Conservation (phyloP, 129 eudicot species). For the Lactuca saligna region DNA sequence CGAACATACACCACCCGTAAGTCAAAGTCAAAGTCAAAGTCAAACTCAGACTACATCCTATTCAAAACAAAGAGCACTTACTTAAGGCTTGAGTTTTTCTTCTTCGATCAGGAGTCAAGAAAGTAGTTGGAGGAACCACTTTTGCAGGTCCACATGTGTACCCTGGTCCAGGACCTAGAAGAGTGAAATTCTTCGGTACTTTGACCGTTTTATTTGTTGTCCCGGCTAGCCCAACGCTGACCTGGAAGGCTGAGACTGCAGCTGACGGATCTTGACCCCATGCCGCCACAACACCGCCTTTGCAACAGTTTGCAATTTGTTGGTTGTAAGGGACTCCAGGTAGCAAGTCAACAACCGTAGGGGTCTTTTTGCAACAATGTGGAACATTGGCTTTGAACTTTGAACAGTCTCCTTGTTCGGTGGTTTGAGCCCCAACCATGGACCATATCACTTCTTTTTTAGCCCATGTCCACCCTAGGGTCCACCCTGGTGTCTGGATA, state of each 20-base stretch:
- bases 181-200: constrained; percentile 83
- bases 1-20: constrained; percentile 5
- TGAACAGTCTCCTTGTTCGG: constrained; percentile 97
- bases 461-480: constrained; percentile 99
- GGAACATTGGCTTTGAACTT: constrained; percentile 90
- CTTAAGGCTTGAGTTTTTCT: constrained; percentile 83
- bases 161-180: constrained; percentile 93
- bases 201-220: constrained; percentile 84
- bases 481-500: constrained; percentile 87
- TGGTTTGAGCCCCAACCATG: constrained; percentile 83
- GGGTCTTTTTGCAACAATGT: constrained; percentile 86
- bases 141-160: constrained; percentile 93
- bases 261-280: constrained; percentile 84
- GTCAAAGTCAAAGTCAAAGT: constrained; percentile 20
- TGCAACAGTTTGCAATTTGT: constrained; percentile 80
- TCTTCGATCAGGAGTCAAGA: constrained; percentile 65
- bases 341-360: constrained; percentile 76
- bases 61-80: constrained; percentile 34
- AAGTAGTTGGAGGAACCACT: constrained; percentile 77
- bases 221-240: constrained; percentile 84
- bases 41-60: neutral
- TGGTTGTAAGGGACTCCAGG: constrained; percentile 94
- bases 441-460: constrained; percentile 92
- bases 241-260: constrained; percentile 69
- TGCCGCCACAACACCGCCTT: constrained; percentile 76